A percentile compares a stretch with the other conserved stretches of the same genome.
phyloP scores from a whole-genome alignment of 2,329 filamentous ascomycete genomes.

The Mycocentrospora acerina region DNA sequence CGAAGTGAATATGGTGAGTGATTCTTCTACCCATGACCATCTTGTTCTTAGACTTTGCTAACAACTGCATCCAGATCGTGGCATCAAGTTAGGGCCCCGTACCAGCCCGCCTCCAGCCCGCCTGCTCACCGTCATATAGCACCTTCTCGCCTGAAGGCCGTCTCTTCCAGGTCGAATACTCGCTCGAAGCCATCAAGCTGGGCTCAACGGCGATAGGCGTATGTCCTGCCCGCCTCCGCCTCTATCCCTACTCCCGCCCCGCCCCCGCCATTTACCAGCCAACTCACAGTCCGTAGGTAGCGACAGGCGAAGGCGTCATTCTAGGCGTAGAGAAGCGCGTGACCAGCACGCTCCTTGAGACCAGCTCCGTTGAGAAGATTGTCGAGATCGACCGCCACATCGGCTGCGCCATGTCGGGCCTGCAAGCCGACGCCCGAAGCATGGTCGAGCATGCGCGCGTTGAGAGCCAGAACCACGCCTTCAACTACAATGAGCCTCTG shows the following conservation, averaged over 20 bases:
- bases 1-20: slow-evolving; percentile 97
- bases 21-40: slow-evolving; percentile 8
- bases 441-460: slow-evolving; percentile 99
- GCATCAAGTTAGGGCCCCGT: slow-evolving; percentile 79
- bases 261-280: neutral
- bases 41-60: slow-evolving; percentile 10
- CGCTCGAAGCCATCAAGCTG: slow-evolving; percentile 99
- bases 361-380: slow-evolving; percentile 98
- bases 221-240: slow-evolving; percentile 32
- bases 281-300: slow-evolving; percentile 57
- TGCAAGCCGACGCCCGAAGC: slow-evolving; percentile 95
- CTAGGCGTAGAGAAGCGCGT: slow-evolving; percentile 99
- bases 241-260: neutral
- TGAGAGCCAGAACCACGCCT: slow-evolving; percentile 94
- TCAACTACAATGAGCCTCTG: slow-evolving; percentile 96
- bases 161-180: slow-evolving; percentile 99
- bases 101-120: slow-evolving; percentile 8
- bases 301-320: slow-evolving; percentile 91
- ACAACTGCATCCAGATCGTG: slow-evolving; percentile 69
- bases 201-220: slow-evolving; percentile 96
- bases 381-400: slow-evolving; percentile 99
- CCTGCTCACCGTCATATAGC: slow-evolving; percentile 53
- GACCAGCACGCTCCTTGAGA: slow-evolving; percentile 94
- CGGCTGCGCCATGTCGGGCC: slow-evolving; percentile 96
- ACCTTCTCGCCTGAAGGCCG: slow-evolving; percentile 99